Evolutionary conservation across 2,329 filamentous ascomycete genomes (phyloP), one percentile per base, ranked within the genome.

Genomic region (Colletotrichum australisinense): DNA sequence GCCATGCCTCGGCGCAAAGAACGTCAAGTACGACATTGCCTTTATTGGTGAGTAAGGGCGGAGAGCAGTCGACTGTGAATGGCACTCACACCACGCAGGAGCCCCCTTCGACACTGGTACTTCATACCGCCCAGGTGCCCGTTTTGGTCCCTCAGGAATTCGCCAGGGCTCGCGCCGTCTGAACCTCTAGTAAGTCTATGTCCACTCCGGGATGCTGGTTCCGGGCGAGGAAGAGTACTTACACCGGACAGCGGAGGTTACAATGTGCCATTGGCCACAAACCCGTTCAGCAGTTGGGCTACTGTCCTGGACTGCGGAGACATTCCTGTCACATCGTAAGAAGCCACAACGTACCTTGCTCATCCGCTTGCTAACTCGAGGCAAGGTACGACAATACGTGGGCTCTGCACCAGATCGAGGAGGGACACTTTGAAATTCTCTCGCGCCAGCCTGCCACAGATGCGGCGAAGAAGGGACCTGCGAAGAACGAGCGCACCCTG

Each of bases 31-130:
- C 78, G 94, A 97, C 76, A 95, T 97, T 82, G 94, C 94, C 1
- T 97, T 97, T 81, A 90, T 97, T 63, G 94, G 93, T 93, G 81
- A 63, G 84, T 67, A 19, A 9, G 52, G 1, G 7, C 16, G 1
- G 32, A 19, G 9, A 22, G 22, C 49, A 19, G 14, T 16, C 3
- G 16, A 9, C 14, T 38, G 12, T 28, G 22, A 9, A 26, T 12
- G 14, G n/a, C 26, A 46, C 71, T 73, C 4, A 73, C 62, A 26
- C 19, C 38, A 28, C 26, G 19, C 75, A 93, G 92, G 93, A 56
- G 94, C 93, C 53, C 94, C 94, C 0, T 97, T 97, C 77, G 94
- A 97, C 80, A 96, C 94, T 1, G 94, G 94, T 65, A 97, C 94
- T 30, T 95, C 93, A 0, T 97, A 97, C 83, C 87, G 94, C 64